Evolutionary conservation across 305 asterid species (phyloP).

Genomic region (Fraxinus albicans): DNA sequence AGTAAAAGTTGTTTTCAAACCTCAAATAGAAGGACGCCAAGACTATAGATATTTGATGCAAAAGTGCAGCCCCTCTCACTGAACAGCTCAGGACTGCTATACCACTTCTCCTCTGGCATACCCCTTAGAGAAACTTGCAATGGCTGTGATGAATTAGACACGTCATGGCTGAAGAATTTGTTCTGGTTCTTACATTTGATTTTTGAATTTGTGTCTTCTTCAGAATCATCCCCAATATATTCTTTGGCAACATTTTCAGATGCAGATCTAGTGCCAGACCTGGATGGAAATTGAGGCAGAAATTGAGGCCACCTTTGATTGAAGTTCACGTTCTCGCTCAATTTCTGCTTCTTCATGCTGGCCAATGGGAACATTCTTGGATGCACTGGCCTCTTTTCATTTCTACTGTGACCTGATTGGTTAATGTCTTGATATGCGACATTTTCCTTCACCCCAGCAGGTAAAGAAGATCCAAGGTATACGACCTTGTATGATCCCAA

Average conservation of each 20-base stretch:
- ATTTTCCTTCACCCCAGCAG: slow-evolving; percentile 31
- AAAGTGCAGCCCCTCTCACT: slow-evolving; percentile 55
- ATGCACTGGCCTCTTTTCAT: slow-evolving; percentile 48
- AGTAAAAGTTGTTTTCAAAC: slow-evolving; percentile 49
- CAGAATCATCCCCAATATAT: slow-evolving; percentile 29
- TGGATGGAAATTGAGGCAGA: slow-evolving; percentile 28
- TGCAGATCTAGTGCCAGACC: slow-evolving; percentile 42
- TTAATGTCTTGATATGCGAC: slow-evolving; percentile 36
- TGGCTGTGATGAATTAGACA: slow-evolving; percentile 38
- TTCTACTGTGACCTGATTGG: slow-evolving; percentile 31
- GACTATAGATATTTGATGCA: slow-evolving; percentile 79
- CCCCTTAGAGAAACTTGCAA: slow-evolving; percentile 37
- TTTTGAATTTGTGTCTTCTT: slow-evolving; percentile 32
- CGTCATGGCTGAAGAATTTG: slow-evolving; percentile 31
- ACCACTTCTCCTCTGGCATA: slow-evolving; percentile 75
- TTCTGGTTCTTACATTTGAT: slow-evolving; percentile 32
- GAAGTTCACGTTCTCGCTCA: slow-evolving; percentile 39
- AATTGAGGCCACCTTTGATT: slow-evolving; percentile 65
- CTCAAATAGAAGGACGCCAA: slow-evolving; percentile 97
- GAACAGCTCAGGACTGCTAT: slow-evolving; percentile 78
- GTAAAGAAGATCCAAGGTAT: slow-evolving; percentile 59
- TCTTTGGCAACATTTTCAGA: slow-evolving; percentile 28
- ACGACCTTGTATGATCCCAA: slow-evolving; percentile 50
- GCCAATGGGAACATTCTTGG: slow-evolving; percentile 34
- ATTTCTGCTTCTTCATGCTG: slow-evolving; percentile 55